These are phyloP conservation scores for Trametopsis cervina DNA, from an alignment of 768 basidiomycete species.

Conservation along the genomic window DNA sequence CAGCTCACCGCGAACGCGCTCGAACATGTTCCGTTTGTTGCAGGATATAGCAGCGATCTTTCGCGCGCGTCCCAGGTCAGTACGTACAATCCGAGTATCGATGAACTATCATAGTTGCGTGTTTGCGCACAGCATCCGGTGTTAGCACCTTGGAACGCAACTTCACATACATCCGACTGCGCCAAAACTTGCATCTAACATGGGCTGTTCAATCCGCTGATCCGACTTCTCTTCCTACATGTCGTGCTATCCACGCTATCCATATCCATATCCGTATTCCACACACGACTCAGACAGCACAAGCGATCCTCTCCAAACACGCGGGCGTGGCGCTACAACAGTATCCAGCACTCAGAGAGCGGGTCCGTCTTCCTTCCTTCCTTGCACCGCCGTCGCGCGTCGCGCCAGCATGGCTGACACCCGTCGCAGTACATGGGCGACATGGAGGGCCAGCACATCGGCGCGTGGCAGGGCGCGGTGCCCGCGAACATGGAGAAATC, in stretches of 20 bases:
- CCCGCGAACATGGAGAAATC: slow-evolving; percentile 29
- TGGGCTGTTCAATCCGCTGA: no score
- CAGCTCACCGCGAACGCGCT: slow-evolving; percentile 46
- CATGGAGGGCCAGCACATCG: slow-evolving; percentile 41
- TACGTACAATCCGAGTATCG: not conserved
- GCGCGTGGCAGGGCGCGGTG: slow-evolving; percentile 8
- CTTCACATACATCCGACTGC: no score
- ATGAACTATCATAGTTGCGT: not conserved
- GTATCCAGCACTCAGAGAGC: slow-evolving; percentile 50
- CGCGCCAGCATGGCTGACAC: not conserved
- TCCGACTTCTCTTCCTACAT: no score
- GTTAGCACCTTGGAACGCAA: no score
- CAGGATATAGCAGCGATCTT: slow-evolving; percentile 69
- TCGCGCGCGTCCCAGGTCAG: slow-evolving; percentile 55
- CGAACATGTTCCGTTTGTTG: slow-evolving; percentile 45
- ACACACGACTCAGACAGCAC: slow-evolving; percentile 76
- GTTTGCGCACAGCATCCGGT: not conserved
- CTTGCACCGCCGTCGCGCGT: not conserved
- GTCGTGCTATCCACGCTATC: not conserved
- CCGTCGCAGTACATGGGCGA: slow-evolving; percentile 49
- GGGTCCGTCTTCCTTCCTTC: slow-evolving; percentile 37
- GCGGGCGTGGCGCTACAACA: slow-evolving; percentile 35
- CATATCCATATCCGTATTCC: not conserved
- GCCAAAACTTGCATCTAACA: no score
- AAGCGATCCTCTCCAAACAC: slow-evolving; percentile 52